phyloP scores from a whole-genome alignment of 2,329 filamentous ascomycete genomes.

The Xylaria sp. region DNA sequence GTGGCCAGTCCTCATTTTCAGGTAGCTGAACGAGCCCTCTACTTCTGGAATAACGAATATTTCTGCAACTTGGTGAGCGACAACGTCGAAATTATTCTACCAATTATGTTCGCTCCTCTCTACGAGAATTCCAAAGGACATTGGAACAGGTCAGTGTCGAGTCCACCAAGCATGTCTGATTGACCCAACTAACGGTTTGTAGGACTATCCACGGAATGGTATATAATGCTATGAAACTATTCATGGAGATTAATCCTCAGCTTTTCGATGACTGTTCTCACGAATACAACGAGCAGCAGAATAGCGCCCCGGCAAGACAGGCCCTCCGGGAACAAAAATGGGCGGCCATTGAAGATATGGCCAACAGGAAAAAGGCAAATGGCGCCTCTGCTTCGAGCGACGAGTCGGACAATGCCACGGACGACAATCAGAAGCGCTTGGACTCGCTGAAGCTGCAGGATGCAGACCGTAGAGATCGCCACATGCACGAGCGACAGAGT shows the following conservation, averaged over 20 bases:
- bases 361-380: constrained; percentile 58
- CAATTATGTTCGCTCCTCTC: constrained; percentile 97
- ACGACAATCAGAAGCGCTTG: constrained; percentile 80
- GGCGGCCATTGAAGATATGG: constrained; percentile 78
- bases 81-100: constrained; percentile 96
- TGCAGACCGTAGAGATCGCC: constrained; percentile 56
- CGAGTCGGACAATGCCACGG: constrained; percentile 71
- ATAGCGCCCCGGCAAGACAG: constrained; percentile 80
- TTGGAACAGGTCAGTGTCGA: constrained; percentile 77
- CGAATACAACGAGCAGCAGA: constrained; percentile 95
- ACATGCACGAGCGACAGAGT: constrained; percentile 56
- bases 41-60: constrained; percentile 99
- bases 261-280: constrained; percentile 98
- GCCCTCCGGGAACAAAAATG: constrained; percentile 79
- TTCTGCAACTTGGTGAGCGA: constrained; percentile 99
- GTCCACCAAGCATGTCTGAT: neutral
- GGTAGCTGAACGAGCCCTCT: constrained; percentile 91
- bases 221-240: constrained; percentile 99
- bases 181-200: constrained; percentile 30
- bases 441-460: constrained; percentile 90
- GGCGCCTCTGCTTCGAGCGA: constrained; percentile 46
- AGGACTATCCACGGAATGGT: constrained; percentile 99
- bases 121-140: constrained; percentile 99
- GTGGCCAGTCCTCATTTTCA: constrained; percentile 98
- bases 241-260: constrained; percentile 99